These are phyloP conservation scores for Uncinocarpus reesii DNA, from an alignment of 2,329 filamentous ascomycete genomes.

Conservation along the genomic window DNA sequence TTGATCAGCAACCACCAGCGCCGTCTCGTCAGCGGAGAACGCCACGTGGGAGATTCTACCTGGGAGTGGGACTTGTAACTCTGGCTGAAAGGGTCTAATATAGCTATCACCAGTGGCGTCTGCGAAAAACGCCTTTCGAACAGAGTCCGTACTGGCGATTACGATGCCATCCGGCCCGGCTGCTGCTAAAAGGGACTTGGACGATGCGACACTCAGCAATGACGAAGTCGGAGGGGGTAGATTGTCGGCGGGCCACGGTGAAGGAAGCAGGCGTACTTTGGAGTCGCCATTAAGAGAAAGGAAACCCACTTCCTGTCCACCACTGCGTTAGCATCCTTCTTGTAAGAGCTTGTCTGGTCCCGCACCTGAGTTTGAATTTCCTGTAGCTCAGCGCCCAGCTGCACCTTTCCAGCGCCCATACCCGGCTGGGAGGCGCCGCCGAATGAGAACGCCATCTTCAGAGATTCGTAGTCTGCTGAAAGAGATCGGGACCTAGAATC, in stretches of 20 bases:
- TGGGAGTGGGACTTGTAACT: constrained; percentile 61
- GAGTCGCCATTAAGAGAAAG: constrained; percentile 66
- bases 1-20: constrained; percentile 73
- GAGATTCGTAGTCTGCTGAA: constrained; percentile 29
- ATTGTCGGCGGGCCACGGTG: constrained; percentile 59
- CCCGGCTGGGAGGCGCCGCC: constrained; percentile 37
- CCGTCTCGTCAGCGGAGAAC: constrained; percentile 83
- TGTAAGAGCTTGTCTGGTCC: background rate
- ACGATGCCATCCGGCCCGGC: constrained; percentile 72
- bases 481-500: constrained; percentile 29
- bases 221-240: constrained; percentile 68
- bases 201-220: constrained; percentile 71
- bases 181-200: constrained; percentile 71
- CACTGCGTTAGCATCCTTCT: background rate
- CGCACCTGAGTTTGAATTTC: constrained; percentile 72
- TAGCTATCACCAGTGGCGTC: constrained; percentile 52
- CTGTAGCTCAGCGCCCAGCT: constrained; percentile 56
- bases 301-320: constrained; percentile 63
- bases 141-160: constrained; percentile 63
- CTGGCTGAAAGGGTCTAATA: constrained; percentile 59
- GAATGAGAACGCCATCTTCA: constrained; percentile 56
- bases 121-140: constrained; percentile 62
- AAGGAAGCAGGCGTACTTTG: constrained; percentile 68
- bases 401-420: constrained; percentile 32
- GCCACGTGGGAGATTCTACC: constrained; percentile 74